Evolutionary conservation across 148 eudicot genomes (phyloP).

Genomic region (Chenopodium formosanum): DNA sequence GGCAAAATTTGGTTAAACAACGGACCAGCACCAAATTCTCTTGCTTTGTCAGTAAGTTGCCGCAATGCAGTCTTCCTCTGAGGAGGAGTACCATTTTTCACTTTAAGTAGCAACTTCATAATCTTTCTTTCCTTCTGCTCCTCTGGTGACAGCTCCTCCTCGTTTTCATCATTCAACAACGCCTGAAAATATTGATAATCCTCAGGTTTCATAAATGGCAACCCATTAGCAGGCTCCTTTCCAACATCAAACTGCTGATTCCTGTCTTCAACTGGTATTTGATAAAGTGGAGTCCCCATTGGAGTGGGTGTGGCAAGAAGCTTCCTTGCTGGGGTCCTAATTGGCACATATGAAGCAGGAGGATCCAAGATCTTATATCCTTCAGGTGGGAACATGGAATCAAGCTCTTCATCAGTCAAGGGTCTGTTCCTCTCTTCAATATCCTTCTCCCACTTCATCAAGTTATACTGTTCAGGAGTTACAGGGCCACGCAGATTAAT

Average conservation of each 20-base stretch:
- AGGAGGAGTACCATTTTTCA: constrained; percentile 95
- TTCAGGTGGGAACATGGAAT: constrained; percentile 84
- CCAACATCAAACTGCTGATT: constrained; percentile 91
- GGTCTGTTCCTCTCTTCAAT: constrained; percentile 94
- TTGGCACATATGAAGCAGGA: constrained; percentile 90
- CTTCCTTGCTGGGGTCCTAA: constrained; percentile 92
- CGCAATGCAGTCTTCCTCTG: constrained; percentile 95
- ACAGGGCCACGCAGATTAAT: constrained; percentile 66
- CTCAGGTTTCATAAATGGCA: constrained; percentile 88
- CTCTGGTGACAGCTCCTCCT: constrained; percentile 83
- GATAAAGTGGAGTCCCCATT: constrained; percentile 69
- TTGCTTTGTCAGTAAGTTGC: constrained; percentile 91
- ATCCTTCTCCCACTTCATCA: constrained; percentile 93
- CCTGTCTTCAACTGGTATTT: constrained; percentile 81
- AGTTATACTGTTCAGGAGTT: constrained; percentile 87
- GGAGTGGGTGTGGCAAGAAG: constrained; percentile 98
- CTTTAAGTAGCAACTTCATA: constrained; percentile 85
- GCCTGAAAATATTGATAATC: constrained; percentile 79
- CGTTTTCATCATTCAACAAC: constrained; percentile 74
- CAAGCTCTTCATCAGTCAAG: constrained; percentile 91
- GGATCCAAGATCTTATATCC: constrained; percentile 92
- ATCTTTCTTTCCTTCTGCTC: constrained; percentile 95
- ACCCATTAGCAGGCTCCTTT: constrained; percentile 79
- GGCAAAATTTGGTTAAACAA: constrained; percentile 84
- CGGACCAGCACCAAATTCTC: constrained; percentile 96